A percentile compares a stretch with the other conserved stretches of the same genome.
phyloP scores from a whole-genome alignment of 495 filamentous ascomycete species.

The Trichoderma erinaceum region DNA sequence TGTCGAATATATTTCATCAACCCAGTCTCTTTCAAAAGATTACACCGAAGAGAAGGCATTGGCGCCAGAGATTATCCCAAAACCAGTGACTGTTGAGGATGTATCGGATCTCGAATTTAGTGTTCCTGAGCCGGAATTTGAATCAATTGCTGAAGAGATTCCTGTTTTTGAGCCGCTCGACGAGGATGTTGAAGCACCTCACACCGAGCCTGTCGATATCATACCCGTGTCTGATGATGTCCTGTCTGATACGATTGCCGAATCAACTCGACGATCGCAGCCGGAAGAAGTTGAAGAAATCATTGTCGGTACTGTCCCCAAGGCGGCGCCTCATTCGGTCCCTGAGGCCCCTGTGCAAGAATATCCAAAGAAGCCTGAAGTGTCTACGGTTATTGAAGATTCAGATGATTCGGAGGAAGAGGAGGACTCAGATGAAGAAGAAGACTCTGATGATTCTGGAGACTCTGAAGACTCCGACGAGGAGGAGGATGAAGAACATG shows the following conservation, averaged over 20 bases:
- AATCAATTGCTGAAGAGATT: neutral
- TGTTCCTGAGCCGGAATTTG: neutral
- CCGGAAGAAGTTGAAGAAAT: neutral
- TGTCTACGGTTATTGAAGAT: slow-evolving; percentile 8
- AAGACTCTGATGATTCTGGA: neutral
- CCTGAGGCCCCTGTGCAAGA: neutral
- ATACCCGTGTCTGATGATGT: neutral
- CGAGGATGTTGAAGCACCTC: neutral
- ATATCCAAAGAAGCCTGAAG: neutral
- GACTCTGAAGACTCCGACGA: neutral
- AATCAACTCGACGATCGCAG: neutral
- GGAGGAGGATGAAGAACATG: neutral
- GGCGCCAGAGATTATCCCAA: neutral
- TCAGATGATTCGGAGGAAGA: slow-evolving; percentile 21
- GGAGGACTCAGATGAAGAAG: slow-evolving; percentile 27
- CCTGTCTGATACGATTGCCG: neutral
- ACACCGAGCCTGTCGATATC: neutral
- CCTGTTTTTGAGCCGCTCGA: neutral
- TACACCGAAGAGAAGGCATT: neutral
- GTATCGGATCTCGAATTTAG: neutral
- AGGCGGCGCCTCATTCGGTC: neutral
- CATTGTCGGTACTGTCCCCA: neutral
- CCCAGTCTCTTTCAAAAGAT: neutral
- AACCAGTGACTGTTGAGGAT: neutral
- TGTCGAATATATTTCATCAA: neutral